phyloP scores from a whole-genome alignment of 2,329 filamentous ascomycete species.

The Pseudogymnoascus sp. region DNA sequence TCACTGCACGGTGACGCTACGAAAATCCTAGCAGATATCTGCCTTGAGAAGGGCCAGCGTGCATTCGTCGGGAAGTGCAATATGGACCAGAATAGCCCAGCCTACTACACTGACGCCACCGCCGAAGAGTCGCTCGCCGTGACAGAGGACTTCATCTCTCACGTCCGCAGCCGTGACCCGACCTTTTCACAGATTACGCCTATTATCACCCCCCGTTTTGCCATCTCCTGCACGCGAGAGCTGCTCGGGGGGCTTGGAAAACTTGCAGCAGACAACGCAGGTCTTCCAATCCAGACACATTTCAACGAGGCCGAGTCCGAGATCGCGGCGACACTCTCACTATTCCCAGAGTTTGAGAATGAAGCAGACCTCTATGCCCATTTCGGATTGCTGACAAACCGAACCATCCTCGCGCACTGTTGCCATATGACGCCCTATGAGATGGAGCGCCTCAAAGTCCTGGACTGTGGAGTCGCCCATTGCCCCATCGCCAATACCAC shows the following conservation, averaged over 20 bases:
- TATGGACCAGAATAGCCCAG: constrained; percentile 65
- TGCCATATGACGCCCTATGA: constrained; percentile 53
- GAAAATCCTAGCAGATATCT: constrained; percentile 76
- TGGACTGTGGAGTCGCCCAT: constrained; percentile 53
- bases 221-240: constrained; percentile 48
- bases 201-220: constrained; percentile 43
- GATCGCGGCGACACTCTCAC: constrained; percentile 42
- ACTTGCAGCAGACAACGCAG: constrained; percentile 39
- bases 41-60: constrained; percentile 68
- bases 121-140: constrained; percentile 38
- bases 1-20: constrained; percentile 78
- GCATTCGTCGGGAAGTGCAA: constrained; percentile 68
- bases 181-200: constrained; percentile 36
- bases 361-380: constrained; percentile 53
- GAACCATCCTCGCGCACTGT: constrained; percentile 59
- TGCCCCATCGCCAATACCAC: constrained; percentile 59
- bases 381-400: constrained; percentile 44
- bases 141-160: constrained; percentile 25
- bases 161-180: constrained; percentile 26
- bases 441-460: constrained; percentile 36
- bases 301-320: constrained; percentile 59
- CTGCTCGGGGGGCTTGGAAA: constrained; percentile 48
- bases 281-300: constrained; percentile 54
- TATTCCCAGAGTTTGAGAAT: constrained; percentile 48
- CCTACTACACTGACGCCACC: constrained; percentile 44